Percentiles rank a stretch among this genome's conserved stretches.
phyloP scores from a whole-genome alignment of 2,329 filamentous ascomycete genomes.

The Hypocreales sp. region DNA sequence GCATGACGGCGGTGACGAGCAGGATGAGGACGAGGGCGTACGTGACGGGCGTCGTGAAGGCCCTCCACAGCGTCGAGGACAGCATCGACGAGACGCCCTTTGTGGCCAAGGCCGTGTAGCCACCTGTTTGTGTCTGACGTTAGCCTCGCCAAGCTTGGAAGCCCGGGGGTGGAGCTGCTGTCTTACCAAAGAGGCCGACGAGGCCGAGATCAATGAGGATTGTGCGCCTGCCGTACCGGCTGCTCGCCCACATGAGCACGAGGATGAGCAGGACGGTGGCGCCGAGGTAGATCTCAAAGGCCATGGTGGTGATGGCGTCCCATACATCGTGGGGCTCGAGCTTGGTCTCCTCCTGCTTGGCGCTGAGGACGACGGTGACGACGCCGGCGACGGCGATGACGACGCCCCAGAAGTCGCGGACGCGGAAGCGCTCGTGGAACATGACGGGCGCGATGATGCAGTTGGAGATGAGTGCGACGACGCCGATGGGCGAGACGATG shows the following conservation, averaged over 20 bases:
- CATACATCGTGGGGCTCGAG: conserved; percentile 83
- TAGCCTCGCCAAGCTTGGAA: no score
- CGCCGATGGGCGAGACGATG: conserved; percentile 88
- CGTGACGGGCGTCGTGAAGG: conserved; percentile 81
- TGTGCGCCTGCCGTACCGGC: conserved; percentile 66
- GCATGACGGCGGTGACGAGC: conserved; percentile 76
- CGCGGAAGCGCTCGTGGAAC: conserved; percentile 79
- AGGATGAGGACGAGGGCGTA: conserved; percentile 74
- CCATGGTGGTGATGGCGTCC: conserved; percentile 72
- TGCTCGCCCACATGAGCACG: conserved; percentile 67
- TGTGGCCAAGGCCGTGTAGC: conserved; percentile 91
- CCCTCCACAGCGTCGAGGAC: conserved; percentile 76
- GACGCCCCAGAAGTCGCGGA: conserved; percentile 76
- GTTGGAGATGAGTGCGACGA: conserved; percentile 93
- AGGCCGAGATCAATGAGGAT: conserved; percentile 88
- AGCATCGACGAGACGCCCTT: conserved; percentile 94
- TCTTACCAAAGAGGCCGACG: conserved; percentile 79
- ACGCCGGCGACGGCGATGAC: conserved; percentile 75
- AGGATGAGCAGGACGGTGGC: conserved; percentile 62
- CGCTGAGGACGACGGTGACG: conserved; percentile 84
- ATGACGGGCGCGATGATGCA: conserved; percentile 91
- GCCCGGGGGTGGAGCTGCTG: no score
- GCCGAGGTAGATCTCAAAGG: conserved; percentile 80
- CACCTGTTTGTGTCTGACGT: no score
- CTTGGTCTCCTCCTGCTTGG: conserved; percentile 77